These are phyloP conservation scores for Toxicodendron radicans DNA, from an alignment of 345 rosid genomes.

Conservation along the genomic window DNA sequence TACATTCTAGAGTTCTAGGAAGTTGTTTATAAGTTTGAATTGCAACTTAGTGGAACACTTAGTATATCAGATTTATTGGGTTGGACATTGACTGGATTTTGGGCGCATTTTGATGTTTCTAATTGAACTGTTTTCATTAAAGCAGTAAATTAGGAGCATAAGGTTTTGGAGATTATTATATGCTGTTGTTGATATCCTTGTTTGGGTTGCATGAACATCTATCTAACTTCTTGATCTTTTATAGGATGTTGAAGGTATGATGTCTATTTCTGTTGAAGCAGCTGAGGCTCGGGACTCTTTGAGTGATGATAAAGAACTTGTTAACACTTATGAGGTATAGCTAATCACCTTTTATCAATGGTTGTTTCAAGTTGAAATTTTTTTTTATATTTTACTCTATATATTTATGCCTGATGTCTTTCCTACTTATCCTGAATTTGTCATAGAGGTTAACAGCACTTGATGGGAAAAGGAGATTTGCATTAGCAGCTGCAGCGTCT, in stretches of 20 bases:
- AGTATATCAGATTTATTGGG: background rate
- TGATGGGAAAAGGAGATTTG: constrained; percentile 98
- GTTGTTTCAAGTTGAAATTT: constrained; percentile 3
- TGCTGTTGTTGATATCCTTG: constrained; percentile 11
- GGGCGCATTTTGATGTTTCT: background rate
- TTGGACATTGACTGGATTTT: constrained; percentile 4
- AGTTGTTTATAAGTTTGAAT: too few relatives aligned
- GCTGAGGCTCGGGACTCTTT: constrained; percentile 87
- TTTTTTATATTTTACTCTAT: background rate
- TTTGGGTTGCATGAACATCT: background rate
- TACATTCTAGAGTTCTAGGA: too few relatives aligned
- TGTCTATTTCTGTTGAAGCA: constrained; percentile 99
- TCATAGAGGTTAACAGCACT: constrained; percentile 92
- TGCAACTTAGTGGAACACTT: background rate
- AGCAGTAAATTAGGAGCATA: background rate
- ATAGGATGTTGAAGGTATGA: constrained; percentile 99
- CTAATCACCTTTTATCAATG: constrained; percentile 14
- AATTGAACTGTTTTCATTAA: background rate
- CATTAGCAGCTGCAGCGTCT: constrained; percentile 88
- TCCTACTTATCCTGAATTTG: constrained; percentile 16
- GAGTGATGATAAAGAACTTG: constrained; percentile 93
- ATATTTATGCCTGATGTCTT: constrained; percentile 1
- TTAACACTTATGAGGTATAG: constrained; percentile 89
- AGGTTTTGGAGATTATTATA: constrained; percentile 20
- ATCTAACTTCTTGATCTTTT: constrained; percentile 20